phyloP scores from a whole-genome alignment of 2,329 filamentous ascomycete species.

The Ceratocystis lukuohia region DNA sequence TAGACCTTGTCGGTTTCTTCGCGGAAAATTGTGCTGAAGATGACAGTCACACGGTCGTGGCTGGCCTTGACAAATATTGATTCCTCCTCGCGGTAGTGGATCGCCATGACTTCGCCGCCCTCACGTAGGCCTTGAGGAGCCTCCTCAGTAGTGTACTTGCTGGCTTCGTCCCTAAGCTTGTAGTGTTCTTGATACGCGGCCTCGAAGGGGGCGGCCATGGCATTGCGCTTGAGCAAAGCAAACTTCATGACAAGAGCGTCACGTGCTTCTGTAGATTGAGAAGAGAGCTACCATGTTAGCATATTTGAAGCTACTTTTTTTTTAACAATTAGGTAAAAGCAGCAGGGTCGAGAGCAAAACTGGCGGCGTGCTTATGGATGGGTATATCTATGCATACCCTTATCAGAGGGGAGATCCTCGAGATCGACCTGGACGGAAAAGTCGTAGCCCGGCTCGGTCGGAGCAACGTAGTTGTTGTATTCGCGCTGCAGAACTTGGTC shows the following conservation, averaged over 20 bases:
- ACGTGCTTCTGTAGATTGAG: slow-evolving; percentile 48
- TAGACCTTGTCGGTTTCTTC: slow-evolving; percentile 97
- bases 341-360: not conserved
- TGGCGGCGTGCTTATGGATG: not conserved
- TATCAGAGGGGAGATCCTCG: slow-evolving; percentile 68
- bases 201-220: slow-evolving; percentile 97
- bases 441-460: slow-evolving; percentile 82
- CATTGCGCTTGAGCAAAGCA: slow-evolving; percentile 89
- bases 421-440: slow-evolving; percentile 88
- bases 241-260: slow-evolving; percentile 80
- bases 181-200: slow-evolving; percentile 91
- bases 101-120: slow-evolving; percentile 84
- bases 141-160: slow-evolving; percentile 84
- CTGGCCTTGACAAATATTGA: slow-evolving; percentile 98
- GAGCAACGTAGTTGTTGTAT: slow-evolving; percentile 82
- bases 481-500: slow-evolving; percentile 83
- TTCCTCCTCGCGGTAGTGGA: slow-evolving; percentile 97
- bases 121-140: slow-evolving; percentile 82
- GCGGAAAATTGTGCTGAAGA: slow-evolving; percentile 95
- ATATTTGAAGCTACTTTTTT: not conserved
- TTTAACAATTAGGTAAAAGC: not conserved
- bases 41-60: slow-evolving; percentile 93
- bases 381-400: slow-evolving; percentile 38
- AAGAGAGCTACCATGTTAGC: not conserved
- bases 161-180: slow-evolving; percentile 70